Conservation (phyloP, 768 basidiomycete genomes). For the Dioszegia crocea region DNA sequence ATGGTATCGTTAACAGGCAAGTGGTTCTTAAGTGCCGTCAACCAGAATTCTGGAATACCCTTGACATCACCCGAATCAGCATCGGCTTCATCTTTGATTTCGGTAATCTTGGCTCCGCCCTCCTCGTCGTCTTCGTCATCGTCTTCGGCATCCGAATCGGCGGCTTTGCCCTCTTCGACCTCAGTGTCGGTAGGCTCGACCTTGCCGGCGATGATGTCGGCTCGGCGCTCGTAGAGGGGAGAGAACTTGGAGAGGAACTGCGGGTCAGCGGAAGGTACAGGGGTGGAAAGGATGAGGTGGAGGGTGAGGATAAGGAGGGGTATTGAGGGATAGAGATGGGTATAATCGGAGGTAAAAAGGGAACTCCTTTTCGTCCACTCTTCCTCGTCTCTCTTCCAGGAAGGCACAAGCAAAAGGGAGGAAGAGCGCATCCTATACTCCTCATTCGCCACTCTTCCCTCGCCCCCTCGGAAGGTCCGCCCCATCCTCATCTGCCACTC, state of each 20-base stretch:
- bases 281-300: slow-evolving; percentile 6
- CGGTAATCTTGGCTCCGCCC: slow-evolving; percentile 35
- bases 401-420: too few relatives aligned
- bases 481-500: too few relatives aligned
- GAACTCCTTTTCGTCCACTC: too few relatives aligned
- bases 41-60: slow-evolving; percentile 94
- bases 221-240: slow-evolving; percentile 82
- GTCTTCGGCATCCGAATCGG: slow-evolving; percentile 67
- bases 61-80: slow-evolving; percentile 46
- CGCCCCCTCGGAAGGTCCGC: too few relatives aligned
- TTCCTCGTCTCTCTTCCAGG: too few relatives aligned
- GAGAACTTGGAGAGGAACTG: slow-evolving; percentile 53
- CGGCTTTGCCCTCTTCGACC: slow-evolving; percentile 71
- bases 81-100: slow-evolving; percentile 42
- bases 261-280: background rate
- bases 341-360: too few relatives aligned
- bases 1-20: slow-evolving; percentile 78
- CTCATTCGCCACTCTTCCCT: too few relatives aligned
- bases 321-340: too few relatives aligned
- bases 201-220: slow-evolving; percentile 74
- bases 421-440: too few relatives aligned
- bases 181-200: slow-evolving; percentile 72
- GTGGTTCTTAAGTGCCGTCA: slow-evolving; percentile 91
- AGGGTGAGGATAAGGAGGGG: too few relatives aligned
- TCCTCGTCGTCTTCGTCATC: slow-evolving; percentile 59